phyloP scores from a whole-genome alignment of 441 rosid species.

The Brassica balearica region DNA sequence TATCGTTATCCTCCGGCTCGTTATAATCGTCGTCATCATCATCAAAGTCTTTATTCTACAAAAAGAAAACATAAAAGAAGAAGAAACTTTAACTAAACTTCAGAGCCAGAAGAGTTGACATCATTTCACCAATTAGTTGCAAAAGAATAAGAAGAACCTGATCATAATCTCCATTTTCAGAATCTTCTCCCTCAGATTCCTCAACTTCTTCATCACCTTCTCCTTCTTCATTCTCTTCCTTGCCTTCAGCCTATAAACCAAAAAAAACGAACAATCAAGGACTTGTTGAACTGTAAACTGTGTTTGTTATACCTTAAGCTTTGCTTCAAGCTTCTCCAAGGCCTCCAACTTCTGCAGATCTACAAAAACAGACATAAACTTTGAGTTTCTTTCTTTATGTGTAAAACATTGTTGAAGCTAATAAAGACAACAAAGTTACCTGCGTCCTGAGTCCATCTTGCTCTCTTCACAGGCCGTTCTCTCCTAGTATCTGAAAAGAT shows the following conservation, averaged over 20 bases:
- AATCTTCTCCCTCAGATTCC: conserved; percentile 25
- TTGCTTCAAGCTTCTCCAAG: conserved; percentile 44
- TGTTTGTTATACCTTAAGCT: conserved; percentile 20
- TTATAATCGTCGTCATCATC: conserved; percentile 44
- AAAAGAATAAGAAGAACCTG: conserved; percentile 27
- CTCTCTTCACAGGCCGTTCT: conserved; percentile 50
- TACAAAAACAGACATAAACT: conserved; percentile 1
- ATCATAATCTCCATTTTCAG: conserved; percentile 30
- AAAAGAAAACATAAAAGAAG: neutral
- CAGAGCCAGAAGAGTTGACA: conserved; percentile 7
- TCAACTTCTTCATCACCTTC: conserved; percentile 30
- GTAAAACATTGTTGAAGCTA: neutral
- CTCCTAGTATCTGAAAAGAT: conserved; percentile 49
- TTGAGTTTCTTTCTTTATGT: conserved; percentile 7
- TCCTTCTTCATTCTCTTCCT: conserved; percentile 30
- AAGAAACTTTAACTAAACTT: neutral
- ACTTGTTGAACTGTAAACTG: conserved; percentile 1
- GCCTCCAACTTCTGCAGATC: conserved; percentile 37
- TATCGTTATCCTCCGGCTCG: conserved; percentile 9
- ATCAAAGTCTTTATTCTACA: conserved; percentile 38
- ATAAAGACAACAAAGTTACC: neutral
- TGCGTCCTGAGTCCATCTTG: conserved; percentile 54
- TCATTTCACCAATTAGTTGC: conserved; percentile 6
- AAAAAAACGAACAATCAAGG: neutral
- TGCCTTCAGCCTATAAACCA: conserved; percentile 35